These are phyloP conservation scores for Mycena chlorophos DNA, from an alignment of 768 basidiomycete genomes.

Conservation along the genomic window DNA sequence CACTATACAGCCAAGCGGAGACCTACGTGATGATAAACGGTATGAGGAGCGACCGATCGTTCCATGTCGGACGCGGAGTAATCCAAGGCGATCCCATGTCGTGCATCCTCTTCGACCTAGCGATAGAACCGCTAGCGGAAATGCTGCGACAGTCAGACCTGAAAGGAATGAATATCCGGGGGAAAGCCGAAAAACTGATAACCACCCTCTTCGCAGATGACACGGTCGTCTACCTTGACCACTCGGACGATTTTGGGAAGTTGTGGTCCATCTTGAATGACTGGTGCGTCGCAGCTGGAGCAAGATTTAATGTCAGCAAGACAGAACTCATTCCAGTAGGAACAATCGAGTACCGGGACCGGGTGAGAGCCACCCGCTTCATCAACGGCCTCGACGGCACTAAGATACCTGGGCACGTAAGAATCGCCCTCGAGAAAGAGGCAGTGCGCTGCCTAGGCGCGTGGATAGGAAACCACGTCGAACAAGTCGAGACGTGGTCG, in stretches of 20 bases:
- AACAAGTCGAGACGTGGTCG: constrained; percentile 3
- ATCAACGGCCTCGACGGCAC: constrained; percentile 3
- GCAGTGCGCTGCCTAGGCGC: background rate
- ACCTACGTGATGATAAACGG: background rate
- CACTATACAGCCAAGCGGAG: background rate
- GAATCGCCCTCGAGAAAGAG: constrained; percentile 1
- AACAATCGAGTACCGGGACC: background rate
- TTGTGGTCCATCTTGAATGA: background rate
- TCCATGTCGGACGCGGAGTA: background rate
- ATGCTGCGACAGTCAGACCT: background rate
- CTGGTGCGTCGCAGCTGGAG: constrained; percentile 7
- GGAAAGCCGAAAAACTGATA: background rate
- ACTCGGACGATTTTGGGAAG: background rate
- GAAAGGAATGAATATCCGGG: background rate
- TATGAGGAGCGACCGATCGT: background rate
- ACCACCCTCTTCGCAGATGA: constrained; percentile 7
- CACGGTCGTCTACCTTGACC: constrained; percentile 5
- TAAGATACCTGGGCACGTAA: background rate
- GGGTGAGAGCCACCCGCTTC: background rate
- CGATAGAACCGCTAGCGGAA: background rate
- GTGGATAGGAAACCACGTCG: constrained; percentile 3
- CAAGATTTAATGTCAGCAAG: constrained; percentile 25
- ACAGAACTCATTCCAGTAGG: constrained; percentile 29
- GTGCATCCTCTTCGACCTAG: background rate
- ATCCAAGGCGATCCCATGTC: background rate